phyloP scores from a whole-genome alignment of 768 basidiomycete genomes.

The Galerina marginata region DNA sequence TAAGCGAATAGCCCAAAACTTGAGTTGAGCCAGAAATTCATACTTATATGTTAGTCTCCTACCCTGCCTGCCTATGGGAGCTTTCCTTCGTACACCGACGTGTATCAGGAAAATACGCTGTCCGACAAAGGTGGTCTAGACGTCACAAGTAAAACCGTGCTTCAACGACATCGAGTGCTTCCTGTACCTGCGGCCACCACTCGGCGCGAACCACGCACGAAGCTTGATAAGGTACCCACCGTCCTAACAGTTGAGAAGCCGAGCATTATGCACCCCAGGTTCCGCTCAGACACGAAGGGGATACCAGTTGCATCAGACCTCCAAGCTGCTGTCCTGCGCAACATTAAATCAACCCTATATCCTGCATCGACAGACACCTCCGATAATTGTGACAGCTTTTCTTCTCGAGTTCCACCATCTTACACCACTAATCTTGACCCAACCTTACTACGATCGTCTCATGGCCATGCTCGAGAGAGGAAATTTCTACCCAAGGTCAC shows the following conservation, averaged over 20 bases:
- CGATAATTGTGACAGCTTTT: constrained; percentile 23
- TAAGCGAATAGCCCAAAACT: constrained; percentile 6
- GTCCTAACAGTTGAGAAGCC: no score
- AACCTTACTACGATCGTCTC: not conserved
- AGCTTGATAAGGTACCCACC: no score
- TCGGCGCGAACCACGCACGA: no score
- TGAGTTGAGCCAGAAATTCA: no score
- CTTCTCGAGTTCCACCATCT: constrained; percentile 27
- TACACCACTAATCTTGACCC: constrained; percentile 24
- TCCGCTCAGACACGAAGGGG: not conserved
- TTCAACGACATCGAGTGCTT: no score
- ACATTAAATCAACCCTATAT: not conserved
- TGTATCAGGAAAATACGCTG: not conserved
- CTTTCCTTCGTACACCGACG: constrained; percentile 18
- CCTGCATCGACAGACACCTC: constrained; percentile 9
- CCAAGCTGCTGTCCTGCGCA: not conserved
- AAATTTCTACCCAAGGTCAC: not conserved
- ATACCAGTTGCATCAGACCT: not conserved
- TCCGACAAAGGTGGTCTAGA: no score
- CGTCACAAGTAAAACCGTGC: no score
- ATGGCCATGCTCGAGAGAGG: no score
- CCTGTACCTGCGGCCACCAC: no score
- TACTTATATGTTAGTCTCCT: not conserved
- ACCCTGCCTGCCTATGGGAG: constrained; percentile 15
- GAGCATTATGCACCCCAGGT: no score